Base-by-base conservation (phyloP, 2,329 filamentous ascomycete species). In the Phaeosphaeria sp. region DNA sequence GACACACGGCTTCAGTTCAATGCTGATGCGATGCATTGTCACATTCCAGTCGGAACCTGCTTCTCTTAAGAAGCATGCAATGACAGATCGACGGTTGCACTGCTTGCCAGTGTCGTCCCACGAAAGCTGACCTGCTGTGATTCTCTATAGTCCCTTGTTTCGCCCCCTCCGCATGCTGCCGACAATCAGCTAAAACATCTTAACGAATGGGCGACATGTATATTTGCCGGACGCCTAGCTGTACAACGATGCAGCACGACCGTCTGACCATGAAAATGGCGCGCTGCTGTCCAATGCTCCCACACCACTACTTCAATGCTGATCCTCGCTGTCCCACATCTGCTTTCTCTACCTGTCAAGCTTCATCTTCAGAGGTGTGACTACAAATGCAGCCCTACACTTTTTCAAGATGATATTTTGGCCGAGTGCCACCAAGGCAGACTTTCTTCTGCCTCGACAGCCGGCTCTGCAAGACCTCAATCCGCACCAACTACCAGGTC, bases 251-350 rank as follows among this genome's bases (percentile, higher is more conserved):
- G 57, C 51, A 53, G 43, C 40, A 20, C 25, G 40, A 42, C 24
- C 42, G 51, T 49, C 51, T 55, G 53, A 55, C 44, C 24, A 21
- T 27, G 42, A 43, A n/a, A 55, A 44, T 18, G 30, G 51, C 33
- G 47, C 25, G 36, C 49, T 49, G 49, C 33, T 45, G 46, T 50
- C 64, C 61, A 65, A 65, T 66, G 49, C 61, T 55, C 61, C 46
- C 18, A 57, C 59, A 60, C 61, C 63, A 60, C 27, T 52, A 52
- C 30, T 25, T 43, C 49, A 47, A 49, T 39, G 51, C 52, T 48
- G 49, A 53, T 48, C 53, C 46, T 53, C 40, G 13, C 33, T 60
- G 55, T 27, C 18, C 22, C 21, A 60, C 51, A n/a, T 30, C 58
- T 45, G 55, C 47, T 50, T 50, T 42, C 17, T 46, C 51, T 49